Evolutionary conservation across 2,329 filamentous ascomycete genomes (phyloP), one percentile per base, ranked within the genome.

Genomic region (Aspergillus tanneri): DNA sequence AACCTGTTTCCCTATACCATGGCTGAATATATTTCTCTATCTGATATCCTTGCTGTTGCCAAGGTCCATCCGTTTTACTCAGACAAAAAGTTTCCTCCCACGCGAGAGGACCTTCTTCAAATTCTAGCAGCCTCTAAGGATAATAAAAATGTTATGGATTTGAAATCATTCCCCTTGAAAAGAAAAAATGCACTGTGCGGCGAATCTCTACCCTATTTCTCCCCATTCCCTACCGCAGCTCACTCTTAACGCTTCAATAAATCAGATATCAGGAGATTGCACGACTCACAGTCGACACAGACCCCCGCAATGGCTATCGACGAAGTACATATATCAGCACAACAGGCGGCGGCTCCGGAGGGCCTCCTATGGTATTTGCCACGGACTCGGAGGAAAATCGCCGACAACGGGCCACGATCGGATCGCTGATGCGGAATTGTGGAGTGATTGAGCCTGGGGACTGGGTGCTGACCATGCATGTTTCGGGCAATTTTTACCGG

Each of bases 351-450:
- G 71, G 69, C 0, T 61, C 52, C 0, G 63, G 63, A 0, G 62
- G 62, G 0, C 54, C 56, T 0, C 64, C 67, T 0, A 49, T 77
- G 49, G 60, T 75, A 28, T 77, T 77, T 40, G 67, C 68, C 0
- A 71, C 68, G 0, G 72, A 76, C 50, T 57, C 59, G 0, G 12
- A 54, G 1, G 74, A 77, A 43, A 77, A 75, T 22, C 71, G 74
- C 1, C 52, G 50, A 1, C 74, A 77, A 1, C 59, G 74, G 35
- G 62, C 62, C 3, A 47, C 52, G 0, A 65, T 68, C 8, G 72
- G 72, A 0, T 41, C 55, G 0, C 61, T 75, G 7, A 49, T 75
- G 2, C 55, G 42, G 2, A 53, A 38, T 0, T 59, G 59, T 3
- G 62, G 67, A 0, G 16, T 74, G 0, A 53, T 75, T 1, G 53